Evolutionary conservation across 2,329 filamentous ascomycete species (phyloP).

Genomic region (Alternaria sp.): DNA sequence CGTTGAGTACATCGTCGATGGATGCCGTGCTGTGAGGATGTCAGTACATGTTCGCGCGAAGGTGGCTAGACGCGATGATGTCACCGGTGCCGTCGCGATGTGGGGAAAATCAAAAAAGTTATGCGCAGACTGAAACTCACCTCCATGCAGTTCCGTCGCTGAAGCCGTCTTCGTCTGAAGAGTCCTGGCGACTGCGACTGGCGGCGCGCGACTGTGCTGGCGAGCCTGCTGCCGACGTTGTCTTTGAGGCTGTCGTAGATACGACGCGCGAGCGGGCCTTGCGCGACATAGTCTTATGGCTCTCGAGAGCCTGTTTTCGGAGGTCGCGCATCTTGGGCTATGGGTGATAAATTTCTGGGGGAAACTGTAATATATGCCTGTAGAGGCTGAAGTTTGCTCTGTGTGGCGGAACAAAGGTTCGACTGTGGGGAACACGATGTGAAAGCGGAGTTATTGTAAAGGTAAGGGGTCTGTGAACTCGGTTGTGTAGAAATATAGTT

Average conservation of each 20-base stretch:
- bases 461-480: slow-evolving; percentile 40
- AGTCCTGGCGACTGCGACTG: slow-evolving; percentile 65
- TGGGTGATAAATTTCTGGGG: neutral
- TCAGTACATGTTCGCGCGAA: slow-evolving; percentile 29
- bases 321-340: slow-evolving; percentile 63
- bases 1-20: slow-evolving; percentile 67
- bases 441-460: slow-evolving; percentile 38
- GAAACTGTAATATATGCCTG: neutral
- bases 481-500: slow-evolving; percentile 30
- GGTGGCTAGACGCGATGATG: slow-evolving; percentile 29
- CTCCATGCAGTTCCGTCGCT: slow-evolving; percentile 66
- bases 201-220: slow-evolving; percentile 61
- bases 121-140: slow-evolving; percentile 44
- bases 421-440: slow-evolving; percentile 32
- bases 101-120: slow-evolving; percentile 14
- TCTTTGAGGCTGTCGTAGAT: slow-evolving; percentile 65
- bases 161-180: slow-evolving; percentile 68
- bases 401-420: slow-evolving; percentile 7
- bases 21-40: slow-evolving; percentile 60
- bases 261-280: slow-evolving; percentile 67
- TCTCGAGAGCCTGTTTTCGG: slow-evolving; percentile 72
- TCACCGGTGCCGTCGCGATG: slow-evolving; percentile 21
- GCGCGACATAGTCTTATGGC: slow-evolving; percentile 73
- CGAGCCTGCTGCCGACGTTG: slow-evolving; percentile 63
- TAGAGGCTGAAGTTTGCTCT: slow-evolving; percentile 15